phyloP scores from a whole-genome alignment of 169 alveolate species.

The Blepharisma undulans region DNA sequence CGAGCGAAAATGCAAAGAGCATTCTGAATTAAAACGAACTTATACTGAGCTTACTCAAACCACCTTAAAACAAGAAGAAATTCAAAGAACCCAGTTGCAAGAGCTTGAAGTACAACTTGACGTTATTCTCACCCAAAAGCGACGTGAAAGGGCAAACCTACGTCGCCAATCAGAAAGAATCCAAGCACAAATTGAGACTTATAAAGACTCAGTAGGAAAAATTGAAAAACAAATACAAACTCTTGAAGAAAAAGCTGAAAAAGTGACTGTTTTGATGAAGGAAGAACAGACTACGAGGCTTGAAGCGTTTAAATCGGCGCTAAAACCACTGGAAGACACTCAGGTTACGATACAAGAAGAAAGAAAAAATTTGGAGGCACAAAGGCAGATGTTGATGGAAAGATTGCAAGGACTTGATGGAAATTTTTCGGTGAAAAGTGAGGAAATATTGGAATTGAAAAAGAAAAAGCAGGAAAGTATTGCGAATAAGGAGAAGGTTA shows the following conservation, averaged over 20 bases:
- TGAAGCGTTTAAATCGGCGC: slow-evolving; percentile 13
- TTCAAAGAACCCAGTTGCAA: slow-evolving; percentile 13
- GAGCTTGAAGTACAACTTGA: slow-evolving; percentile 5
- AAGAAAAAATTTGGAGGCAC: neutral
- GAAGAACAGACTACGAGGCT: slow-evolving; percentile 12
- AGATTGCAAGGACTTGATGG: neutral
- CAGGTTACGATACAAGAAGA: neutral
- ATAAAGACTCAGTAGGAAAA: neutral
- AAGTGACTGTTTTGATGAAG: neutral
- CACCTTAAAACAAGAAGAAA: neutral
- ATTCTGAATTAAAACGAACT: neutral
- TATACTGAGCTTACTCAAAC: neutral
- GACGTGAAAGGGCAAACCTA: neutral
- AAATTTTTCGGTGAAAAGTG: neutral
- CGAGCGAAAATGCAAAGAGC: neutral
- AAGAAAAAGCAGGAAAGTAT: neutral
- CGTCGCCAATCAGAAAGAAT: neutral
- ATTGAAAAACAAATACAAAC: neutral
- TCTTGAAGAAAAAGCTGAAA: slow-evolving; percentile 23
- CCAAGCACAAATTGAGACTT: neutral
- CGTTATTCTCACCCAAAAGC: neutral
- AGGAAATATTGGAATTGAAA: neutral
- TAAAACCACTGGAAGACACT: slow-evolving; percentile 36
- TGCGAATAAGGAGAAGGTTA: slow-evolving; percentile 2
- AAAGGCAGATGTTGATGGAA: neutral